These are phyloP conservation scores for Schizothecium vesticola DNA, from an alignment of 495 filamentous ascomycete genomes.

Conservation along the genomic window DNA sequence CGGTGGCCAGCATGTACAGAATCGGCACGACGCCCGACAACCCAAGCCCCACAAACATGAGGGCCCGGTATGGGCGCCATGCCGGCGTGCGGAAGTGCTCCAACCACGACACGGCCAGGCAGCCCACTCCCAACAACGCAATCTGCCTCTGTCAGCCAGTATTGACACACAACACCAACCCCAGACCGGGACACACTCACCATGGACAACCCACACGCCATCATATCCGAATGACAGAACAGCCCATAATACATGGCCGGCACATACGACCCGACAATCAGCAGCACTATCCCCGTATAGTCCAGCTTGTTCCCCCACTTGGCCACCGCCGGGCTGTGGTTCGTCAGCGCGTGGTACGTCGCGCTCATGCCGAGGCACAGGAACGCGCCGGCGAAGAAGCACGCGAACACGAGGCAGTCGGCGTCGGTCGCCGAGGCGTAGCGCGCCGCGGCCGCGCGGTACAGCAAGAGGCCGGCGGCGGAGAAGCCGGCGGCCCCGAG, in stretches of 20 bases:
- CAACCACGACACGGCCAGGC: slow-evolving; percentile 65
- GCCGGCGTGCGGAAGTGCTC: slow-evolving; percentile 75
- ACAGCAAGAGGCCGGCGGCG: slow-evolving; percentile 29
- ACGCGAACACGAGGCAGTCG: slow-evolving; percentile 67
- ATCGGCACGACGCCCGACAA: slow-evolving; percentile 76
- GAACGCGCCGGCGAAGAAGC: slow-evolving; percentile 73
- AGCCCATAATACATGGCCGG: slow-evolving; percentile 87
- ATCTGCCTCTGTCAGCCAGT: slow-evolving; percentile 49
- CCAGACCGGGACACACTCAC: slow-evolving; percentile 34
- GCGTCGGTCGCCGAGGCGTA: slow-evolving; percentile 58
- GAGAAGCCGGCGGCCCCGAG: slow-evolving; percentile 53
- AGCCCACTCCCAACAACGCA: slow-evolving; percentile 65
- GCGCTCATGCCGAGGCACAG: slow-evolving; percentile 81
- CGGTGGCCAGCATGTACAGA: slow-evolving; percentile 57
- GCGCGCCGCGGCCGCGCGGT: slow-evolving; percentile 51
- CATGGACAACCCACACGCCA: slow-evolving; percentile 69
- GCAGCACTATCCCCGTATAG: slow-evolving; percentile 82
- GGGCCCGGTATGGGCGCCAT: slow-evolving; percentile 79
- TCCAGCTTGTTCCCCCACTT: slow-evolving; percentile 61
- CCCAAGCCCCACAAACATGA: slow-evolving; percentile 89
- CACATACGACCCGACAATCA: slow-evolving; percentile 85
- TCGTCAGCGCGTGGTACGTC: slow-evolving; percentile 50
- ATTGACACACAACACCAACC: background rate
- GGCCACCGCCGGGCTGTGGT: slow-evolving; percentile 38
- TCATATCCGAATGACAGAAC: slow-evolving; percentile 56